A percentile compares a stretch with the other conserved stretches of the same genome.
Conservation (phyloP, 108 stramenopile species). For the Aurantiochytrium sp. region DNA sequence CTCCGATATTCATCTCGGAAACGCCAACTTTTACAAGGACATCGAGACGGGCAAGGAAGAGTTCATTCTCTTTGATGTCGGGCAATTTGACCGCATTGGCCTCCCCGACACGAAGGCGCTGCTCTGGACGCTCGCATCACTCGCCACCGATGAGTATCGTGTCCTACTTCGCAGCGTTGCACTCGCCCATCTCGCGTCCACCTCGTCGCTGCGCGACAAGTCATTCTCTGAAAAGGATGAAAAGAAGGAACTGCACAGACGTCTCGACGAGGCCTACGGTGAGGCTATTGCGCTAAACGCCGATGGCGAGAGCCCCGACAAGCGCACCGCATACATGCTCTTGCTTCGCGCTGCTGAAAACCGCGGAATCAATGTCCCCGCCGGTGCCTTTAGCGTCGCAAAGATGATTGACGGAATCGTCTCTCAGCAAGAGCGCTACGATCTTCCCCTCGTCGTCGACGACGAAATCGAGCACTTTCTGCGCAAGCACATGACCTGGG, state of each 20-base stretch:
- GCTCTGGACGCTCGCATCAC: neutral
- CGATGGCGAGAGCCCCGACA: slow-evolving; percentile 6
- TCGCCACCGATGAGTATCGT: neutral
- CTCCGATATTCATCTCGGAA: slow-evolving; percentile 15
- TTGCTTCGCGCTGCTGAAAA: neutral
- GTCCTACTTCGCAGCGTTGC: neutral
- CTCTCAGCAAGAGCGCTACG: slow-evolving; percentile 12
- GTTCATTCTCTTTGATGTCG: slow-evolving; percentile 9
- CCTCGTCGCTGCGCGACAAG: neutral
- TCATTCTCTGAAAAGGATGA: neutral
- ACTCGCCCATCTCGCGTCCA: neutral
- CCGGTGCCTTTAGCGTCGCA: neutral
- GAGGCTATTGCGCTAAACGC: neutral
- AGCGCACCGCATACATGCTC: slow-evolving; percentile 10
- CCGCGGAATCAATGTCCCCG: neutral
- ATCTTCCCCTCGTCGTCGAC: neutral
- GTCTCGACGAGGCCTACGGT: neutral
- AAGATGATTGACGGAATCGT: slow-evolving; percentile 17
- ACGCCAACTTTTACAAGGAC: neutral
- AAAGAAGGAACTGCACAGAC: neutral
- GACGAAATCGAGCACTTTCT: neutral
- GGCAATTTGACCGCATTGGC: neutral
- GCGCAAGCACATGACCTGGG: neutral
- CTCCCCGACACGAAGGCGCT: neutral
- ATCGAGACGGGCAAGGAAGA: neutral